Base-by-base conservation (phyloP, 192 early-diverging fungal species). In the Coemansia sp. region DNA sequence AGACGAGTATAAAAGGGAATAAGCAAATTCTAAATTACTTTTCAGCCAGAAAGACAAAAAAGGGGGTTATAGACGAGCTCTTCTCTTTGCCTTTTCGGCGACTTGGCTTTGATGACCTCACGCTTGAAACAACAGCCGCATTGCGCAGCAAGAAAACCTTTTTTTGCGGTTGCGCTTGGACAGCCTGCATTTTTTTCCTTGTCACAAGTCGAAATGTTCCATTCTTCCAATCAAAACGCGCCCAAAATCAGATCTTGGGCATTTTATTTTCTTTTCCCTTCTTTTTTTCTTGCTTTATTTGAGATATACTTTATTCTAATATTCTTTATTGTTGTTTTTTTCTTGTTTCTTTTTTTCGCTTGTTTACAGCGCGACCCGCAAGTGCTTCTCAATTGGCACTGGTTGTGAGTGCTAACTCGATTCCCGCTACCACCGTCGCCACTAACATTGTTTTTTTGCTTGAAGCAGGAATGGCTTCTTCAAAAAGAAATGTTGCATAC, bases 401-500 rank as follows among this genome's bases (percentile, higher is more conserved):
- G 51, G 9, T 54, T 54, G 14, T 54, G 9, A 25, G 51, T 13
- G 12, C 51, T 54, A 54, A 0, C 51, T 54, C 20, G 32, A 54
- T 54, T 54, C 14, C 51, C 22, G 20, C 51, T 10, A 10, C 13
- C 7, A 11, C 8, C 22, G 9, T 4, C 10, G 25, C 25, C 25
- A 25, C 51, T 22, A 54, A 2, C 32, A 32, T 32, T 32, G 2
- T 32, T 32, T 32, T 32, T 32, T 9, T 1, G 51, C 51, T 54
- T 54, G 22, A 20, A 7, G 12, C 51, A 54, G 57, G 39, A 41
- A 59, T 59, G 57, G 16, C 57, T 40, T 14, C 38, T 57, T 64
- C 66, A 51, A 76, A 74, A 68, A 82, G 76, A 63, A 82, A 74
- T 68, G 79, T 82, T 55, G 79, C 79, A 32, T 82, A 82, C 63